phyloP scores from a whole-genome alignment of 805 yeast species.

The Metschnikowia hibisci region DNA sequence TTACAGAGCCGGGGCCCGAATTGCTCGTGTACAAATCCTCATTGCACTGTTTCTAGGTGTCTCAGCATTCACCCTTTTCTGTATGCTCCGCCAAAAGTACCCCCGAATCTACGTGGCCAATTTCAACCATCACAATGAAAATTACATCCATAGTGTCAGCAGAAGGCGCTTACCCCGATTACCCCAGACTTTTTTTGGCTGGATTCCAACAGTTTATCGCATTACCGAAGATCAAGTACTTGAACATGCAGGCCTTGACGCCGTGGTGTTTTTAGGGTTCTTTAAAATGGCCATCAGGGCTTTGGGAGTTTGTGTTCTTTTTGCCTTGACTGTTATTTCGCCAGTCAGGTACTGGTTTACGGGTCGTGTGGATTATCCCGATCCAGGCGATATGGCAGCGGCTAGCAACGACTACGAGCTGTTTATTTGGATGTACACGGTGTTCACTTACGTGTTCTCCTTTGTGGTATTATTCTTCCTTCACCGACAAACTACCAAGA shows the following conservation, averaged over 20 bases:
- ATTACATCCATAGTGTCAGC: conserved; percentile 41
- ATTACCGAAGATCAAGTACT: conserved; percentile 74
- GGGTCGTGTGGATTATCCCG: conserved; percentile 59
- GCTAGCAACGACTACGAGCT: conserved; percentile 44
- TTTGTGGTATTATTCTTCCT: conserved; percentile 55
- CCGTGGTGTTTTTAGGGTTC: conserved; percentile 85
- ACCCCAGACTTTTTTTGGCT: conserved; percentile 65
- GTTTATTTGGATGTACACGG: conserved; percentile 81
- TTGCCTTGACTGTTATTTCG: conserved; percentile 72
- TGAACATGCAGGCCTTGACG: conserved; percentile 91
- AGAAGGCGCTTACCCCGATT: conserved; percentile 55
- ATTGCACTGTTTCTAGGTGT: conserved; percentile 68
- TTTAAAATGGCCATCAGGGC: conserved; percentile 83
- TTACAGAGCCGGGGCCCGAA: conserved; percentile 35
- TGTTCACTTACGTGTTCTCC: conserved; percentile 85
- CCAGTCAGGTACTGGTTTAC: conserved; percentile 83
- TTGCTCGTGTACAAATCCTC: conserved; percentile 72
- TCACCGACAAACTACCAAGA: conserved; percentile 64
- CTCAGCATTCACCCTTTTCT: conserved; percentile 64
- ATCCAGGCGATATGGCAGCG: conserved; percentile 21
- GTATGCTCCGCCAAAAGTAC: conserved; percentile 65
- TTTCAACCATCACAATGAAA: conserved; percentile 42
- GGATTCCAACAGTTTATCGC: conserved; percentile 66
- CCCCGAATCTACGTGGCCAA: conserved; percentile 87
- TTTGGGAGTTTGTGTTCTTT: conserved; percentile 57